A percentile compares a stretch with the other conserved stretches of the same genome.
phyloP scores from a whole-genome alignment of 768 basidiomycete species.

The Tephrocybe sp. region DNA sequence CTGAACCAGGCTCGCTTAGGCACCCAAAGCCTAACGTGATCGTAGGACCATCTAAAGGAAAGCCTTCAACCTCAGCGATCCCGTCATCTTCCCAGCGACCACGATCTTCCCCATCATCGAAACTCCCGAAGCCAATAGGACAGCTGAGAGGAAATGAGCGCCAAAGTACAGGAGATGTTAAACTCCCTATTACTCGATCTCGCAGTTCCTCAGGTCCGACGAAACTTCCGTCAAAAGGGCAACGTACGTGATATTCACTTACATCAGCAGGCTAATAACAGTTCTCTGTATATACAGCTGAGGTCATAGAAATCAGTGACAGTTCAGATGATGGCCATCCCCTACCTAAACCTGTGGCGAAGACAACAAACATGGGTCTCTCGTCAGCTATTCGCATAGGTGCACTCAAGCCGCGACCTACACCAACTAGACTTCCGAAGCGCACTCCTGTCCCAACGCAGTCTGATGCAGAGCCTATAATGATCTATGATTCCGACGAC shows the following conservation, averaged over 20 bases:
- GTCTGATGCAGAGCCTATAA: not conserved
- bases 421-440: no score
- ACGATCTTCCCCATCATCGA: not conserved
- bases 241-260: not conserved
- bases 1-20: conserved; percentile 1
- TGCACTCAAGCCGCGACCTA: no score
- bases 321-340: not conserved
- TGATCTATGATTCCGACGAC: conserved; percentile 11
- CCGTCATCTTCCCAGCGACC: not conserved
- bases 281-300: not conserved
- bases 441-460: not conserved
- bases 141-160: not conserved
- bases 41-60: not conserved
- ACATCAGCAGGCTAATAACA: not conserved
- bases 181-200: conserved; percentile 2
- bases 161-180: not conserved
- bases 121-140: not conserved
- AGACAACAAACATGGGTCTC: not conserved
- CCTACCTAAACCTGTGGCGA: not conserved
- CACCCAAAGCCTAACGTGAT: not conserved
- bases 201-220: not conserved
- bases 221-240: not conserved
- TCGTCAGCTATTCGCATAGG: conserved; percentile 2
- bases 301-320: conserved; percentile 14
- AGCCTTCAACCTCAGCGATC: not conserved